Percentiles rank a stretch among this genome's conserved stretches.
phyloP scores from a whole-genome alignment of 495 filamentous ascomycete species.

The Penicillium samsonianum region DNA sequence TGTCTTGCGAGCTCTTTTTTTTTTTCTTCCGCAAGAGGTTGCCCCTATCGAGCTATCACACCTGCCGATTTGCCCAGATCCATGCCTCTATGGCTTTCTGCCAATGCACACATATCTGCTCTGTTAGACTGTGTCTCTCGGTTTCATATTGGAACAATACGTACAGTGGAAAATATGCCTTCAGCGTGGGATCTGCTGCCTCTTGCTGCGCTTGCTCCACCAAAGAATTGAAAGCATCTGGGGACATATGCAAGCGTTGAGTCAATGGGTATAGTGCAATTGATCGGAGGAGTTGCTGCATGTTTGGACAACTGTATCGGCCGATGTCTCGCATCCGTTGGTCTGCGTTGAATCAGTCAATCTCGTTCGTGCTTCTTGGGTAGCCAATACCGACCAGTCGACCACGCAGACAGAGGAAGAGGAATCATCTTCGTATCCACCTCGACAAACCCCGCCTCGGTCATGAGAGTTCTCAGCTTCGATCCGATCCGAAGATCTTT shows the following conservation, averaged over 20 bases:
- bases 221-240: constrained; percentile 63
- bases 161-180: constrained; percentile 77
- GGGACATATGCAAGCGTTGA: constrained; percentile 59
- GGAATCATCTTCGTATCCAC: constrained; percentile 70
- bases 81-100: constrained; percentile 43
- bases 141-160: constrained; percentile 25
- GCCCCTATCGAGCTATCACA: not conserved
- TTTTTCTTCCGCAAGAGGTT: not conserved
- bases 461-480: constrained; percentile 61
- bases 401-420: constrained; percentile 75
- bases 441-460: constrained; percentile 69
- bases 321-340: constrained; percentile 64
- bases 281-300: constrained; percentile 60
- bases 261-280: constrained; percentile 64
- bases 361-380: not conserved
- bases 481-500: constrained; percentile 74
- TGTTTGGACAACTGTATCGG: constrained; percentile 58
- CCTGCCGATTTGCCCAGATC: not conserved
- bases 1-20: not conserved
- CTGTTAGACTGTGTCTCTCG: constrained; percentile 18
- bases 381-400: constrained; percentile 54
- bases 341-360: constrained; percentile 43
- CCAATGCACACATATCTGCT: constrained; percentile 61
- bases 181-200: constrained; percentile 62
- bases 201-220: constrained; percentile 67